Evolutionary conservation across 1,284 basidiomycete genomes (phyloP).

Genomic region (Naganishia liquefaciens): DNA sequence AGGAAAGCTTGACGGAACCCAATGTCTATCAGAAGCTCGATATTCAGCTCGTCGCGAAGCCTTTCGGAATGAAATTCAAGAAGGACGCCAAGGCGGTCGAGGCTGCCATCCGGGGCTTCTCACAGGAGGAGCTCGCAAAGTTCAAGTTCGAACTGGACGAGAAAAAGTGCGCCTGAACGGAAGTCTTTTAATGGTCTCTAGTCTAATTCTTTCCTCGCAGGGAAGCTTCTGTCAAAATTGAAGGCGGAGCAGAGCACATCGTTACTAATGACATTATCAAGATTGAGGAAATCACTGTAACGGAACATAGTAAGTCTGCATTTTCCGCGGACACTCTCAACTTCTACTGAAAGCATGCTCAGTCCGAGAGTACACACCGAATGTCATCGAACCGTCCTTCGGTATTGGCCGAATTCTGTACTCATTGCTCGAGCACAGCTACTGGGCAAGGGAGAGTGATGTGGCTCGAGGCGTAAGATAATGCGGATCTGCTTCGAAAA

Average conservation of each 20-base stretch:
- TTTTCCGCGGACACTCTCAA: background rate
- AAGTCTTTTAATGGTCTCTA: background rate
- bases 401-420: slow-evolving; percentile 97
- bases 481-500: slow-evolving; percentile 33
- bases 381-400: slow-evolving; percentile 98
- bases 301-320: slow-evolving; percentile 71
- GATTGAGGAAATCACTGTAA: slow-evolving; percentile 82
- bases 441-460: slow-evolving; percentile 92
- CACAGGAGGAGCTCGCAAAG: slow-evolving; percentile 67
- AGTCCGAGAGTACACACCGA: slow-evolving; percentile 94
- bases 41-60: slow-evolving; percentile 82
- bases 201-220: slow-evolving; percentile 37
- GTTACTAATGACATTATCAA: slow-evolving; percentile 74
- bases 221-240: slow-evolving; percentile 51
- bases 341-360: background rate
- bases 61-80: slow-evolving; percentile 85
- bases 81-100: slow-evolving; percentile 75
- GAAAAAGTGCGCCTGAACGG: slow-evolving; percentile 6
- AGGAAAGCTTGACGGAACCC: slow-evolving; percentile 81
- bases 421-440: slow-evolving; percentile 90
- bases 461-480: slow-evolving; percentile 76
- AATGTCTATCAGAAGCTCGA: slow-evolving; percentile 72
- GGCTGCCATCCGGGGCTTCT: slow-evolving; percentile 67
- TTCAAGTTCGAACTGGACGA: slow-evolving; percentile 68
- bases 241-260: slow-evolving; percentile 69